A percentile compares a stretch with the other conserved stretches of the same genome.
phyloP scores from a whole-genome alignment of 1,139 yeast genomes.

The Hansenula anomala region DNA sequence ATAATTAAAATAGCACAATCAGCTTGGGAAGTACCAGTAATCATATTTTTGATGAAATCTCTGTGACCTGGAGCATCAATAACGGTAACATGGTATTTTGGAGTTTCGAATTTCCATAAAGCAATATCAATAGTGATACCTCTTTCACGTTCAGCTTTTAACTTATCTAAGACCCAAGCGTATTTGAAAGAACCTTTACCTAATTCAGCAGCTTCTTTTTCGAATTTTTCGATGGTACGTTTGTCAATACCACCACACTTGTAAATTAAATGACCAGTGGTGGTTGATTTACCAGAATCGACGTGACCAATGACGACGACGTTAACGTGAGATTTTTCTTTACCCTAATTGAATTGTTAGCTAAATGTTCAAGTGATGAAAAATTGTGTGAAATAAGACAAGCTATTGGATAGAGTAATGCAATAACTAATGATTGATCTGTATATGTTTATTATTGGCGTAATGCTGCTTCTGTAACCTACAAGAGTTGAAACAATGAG shows the following conservation, averaged over 20 bases:
- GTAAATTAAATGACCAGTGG: conserved; percentile 98
- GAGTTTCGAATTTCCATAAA: conserved; percentile 95
- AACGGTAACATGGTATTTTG: conserved; percentile 88
- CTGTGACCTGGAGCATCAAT: conserved; percentile 97
- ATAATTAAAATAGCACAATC: conserved; percentile 88
- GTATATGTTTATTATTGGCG: too few species aligned
- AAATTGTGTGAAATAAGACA: too few species aligned
- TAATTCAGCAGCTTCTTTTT: conserved; percentile 97
- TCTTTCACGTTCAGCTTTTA: conserved; percentile 96
- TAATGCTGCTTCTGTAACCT: too few species aligned
- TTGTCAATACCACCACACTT: conserved; percentile 92
- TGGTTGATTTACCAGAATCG: conserved; percentile 98
- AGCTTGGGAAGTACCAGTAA: conserved; percentile 91
- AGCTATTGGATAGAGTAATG: too few species aligned
- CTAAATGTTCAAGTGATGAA: not conserved
- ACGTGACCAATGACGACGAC: conserved; percentile 99
- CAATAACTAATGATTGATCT: too few species aligned
- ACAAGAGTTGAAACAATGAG: too few species aligned
- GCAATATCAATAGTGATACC: conserved; percentile 96
- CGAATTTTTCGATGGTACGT: conserved; percentile 98
- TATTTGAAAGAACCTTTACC: conserved; percentile 98
- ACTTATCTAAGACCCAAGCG: conserved; percentile 96
- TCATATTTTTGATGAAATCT: conserved; percentile 95
- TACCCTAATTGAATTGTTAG: conserved; percentile 44
- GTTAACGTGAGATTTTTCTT: conserved; percentile 96